Base-by-base conservation (phyloP, 148 eudicot species). In the Spergularia marina region DNA sequence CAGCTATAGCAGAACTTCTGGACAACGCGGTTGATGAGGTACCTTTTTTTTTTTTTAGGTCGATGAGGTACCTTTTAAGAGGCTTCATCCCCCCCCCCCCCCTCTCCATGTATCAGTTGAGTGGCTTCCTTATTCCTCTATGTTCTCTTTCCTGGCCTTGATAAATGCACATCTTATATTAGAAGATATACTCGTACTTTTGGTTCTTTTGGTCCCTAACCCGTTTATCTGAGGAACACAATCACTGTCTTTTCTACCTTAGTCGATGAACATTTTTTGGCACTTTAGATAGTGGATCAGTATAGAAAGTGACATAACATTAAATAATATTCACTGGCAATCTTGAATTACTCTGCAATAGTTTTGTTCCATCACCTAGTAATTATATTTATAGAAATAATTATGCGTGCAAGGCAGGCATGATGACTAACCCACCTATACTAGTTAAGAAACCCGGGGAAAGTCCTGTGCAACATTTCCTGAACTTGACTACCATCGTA, bases 1-100 rank as follows among this genome's bases (percentile, higher is more conserved):
- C 94, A 94, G 98, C 98, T 78, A 70, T 94, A 36, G 98, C 98
- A 17, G 98, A 95, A 84, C 85, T 95, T 80, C 87, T 95, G 66
- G 98, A 95, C 82, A 95, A 95, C 83, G 89, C 97, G 55, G 77
- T 95, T 77, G 98, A 95, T 75, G 98, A 95, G 97, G 98, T 95
- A 82, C 71, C 23, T 58, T 21, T 59, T 14, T 52, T 36, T 12
- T 40, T 65, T 69, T n/a, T n/a, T n/a, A n/a, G 55, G 77, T 95
- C 75, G 98, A 95, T 75, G 98, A 95, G 97, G 98, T 95, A 82
- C 71, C 23, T n/a, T n/a, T n/a, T n/a, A n/a, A n/a, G n/a, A n/a
- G n/a, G n/a, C n/a, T n/a, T n/a, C n/a, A n/a, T n/a, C 25, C 25
- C 25, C 25, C 25, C 25, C 1, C 1, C 25, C 25, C 36, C 12